Evolutionary conservation across 345 rosid species (phyloP).

Genomic region (Orychophragmus violaceus): DNA sequence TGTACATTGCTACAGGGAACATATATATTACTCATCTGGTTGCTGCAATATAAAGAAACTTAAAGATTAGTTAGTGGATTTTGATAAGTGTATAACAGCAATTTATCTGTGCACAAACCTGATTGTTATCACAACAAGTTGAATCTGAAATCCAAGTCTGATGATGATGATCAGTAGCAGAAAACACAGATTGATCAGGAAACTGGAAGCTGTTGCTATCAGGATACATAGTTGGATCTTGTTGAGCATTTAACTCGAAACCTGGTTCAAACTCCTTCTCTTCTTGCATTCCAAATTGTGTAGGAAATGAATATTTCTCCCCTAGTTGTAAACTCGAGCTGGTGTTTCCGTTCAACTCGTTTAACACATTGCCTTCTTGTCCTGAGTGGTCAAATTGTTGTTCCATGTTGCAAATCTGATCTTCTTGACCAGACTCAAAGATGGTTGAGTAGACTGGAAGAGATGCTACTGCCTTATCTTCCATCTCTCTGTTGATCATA

Average conservation of each 20-base stretch:
- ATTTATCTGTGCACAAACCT: too few species aligned
- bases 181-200: slow-evolving; percentile 21
- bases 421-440: slow-evolving; percentile 35
- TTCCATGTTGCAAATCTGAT: slow-evolving; percentile 34
- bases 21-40: neutral
- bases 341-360: slow-evolving; percentile 9
- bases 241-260: slow-evolving; percentile 36
- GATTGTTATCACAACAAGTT: slow-evolving; percentile 31
- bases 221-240: slow-evolving; percentile 32
- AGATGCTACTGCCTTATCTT: slow-evolving; percentile 23
- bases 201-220: slow-evolving; percentile 31
- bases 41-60: neutral
- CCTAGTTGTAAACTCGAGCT: slow-evolving; percentile 38
- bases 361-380: slow-evolving; percentile 5
- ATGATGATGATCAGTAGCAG: neutral
- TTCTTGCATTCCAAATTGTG: slow-evolving; percentile 27
- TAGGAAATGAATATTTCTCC: slow-evolving; percentile 33
- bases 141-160: slow-evolving; percentile 35
- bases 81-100: neutral
- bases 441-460: slow-evolving; percentile 41
- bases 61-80: neutral
- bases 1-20: neutral
- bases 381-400: slow-evolving; percentile 41
- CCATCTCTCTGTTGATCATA: slow-evolving; percentile 38
- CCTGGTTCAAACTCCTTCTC: slow-evolving; percentile 34